Evolutionary conservation across 1,284 basidiomycete genomes (phyloP).

Genomic region (Sanguinoderma infundibulare): DNA sequence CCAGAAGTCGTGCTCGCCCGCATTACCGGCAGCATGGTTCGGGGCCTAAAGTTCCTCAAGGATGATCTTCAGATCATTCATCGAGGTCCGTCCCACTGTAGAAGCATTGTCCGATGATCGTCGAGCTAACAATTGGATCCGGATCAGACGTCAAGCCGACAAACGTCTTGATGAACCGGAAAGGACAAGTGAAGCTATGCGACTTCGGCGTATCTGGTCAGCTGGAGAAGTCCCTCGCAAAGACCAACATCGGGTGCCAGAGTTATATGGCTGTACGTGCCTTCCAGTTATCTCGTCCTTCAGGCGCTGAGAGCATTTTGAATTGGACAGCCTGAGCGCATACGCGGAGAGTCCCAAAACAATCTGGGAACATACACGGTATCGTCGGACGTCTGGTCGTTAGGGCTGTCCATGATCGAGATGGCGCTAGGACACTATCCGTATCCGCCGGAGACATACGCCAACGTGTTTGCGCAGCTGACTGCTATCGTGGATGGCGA

Average conservation of each 20-base stretch:
- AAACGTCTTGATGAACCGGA: constrained; percentile 91
- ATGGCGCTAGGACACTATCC: constrained; percentile 93
- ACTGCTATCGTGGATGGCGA: constrained; percentile 96
- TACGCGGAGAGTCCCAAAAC: constrained; percentile 92
- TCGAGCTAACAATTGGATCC: not conserved
- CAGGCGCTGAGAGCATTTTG: not conserved
- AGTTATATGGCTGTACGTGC: constrained; percentile 95
- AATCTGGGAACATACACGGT: constrained; percentile 92
- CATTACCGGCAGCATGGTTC: constrained; percentile 84
- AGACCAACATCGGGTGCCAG: constrained; percentile 99
- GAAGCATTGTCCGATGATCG: not conserved
- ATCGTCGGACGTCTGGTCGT: constrained; percentile 97
- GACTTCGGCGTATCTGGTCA: constrained; percentile 99
- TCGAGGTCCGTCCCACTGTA: constrained; percentile 58
- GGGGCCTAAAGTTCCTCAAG: constrained; percentile 95
- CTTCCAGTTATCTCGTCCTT: not conserved
- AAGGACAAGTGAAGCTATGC: constrained; percentile 92
- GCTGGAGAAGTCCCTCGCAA: constrained; percentile 93
- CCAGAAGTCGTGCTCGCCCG: constrained; percentile 88
- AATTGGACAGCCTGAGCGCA: constrained; percentile 83
- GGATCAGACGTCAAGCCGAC: constrained; percentile 92
- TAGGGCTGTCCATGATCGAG: constrained; percentile 96
- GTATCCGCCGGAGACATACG: constrained; percentile 98
- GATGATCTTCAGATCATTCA: constrained; percentile 98
- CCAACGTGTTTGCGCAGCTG: constrained; percentile 95